Base-by-base conservation (phyloP, 2,329 filamentous ascomycete genomes). In the Epichloe bromicola region DNA sequence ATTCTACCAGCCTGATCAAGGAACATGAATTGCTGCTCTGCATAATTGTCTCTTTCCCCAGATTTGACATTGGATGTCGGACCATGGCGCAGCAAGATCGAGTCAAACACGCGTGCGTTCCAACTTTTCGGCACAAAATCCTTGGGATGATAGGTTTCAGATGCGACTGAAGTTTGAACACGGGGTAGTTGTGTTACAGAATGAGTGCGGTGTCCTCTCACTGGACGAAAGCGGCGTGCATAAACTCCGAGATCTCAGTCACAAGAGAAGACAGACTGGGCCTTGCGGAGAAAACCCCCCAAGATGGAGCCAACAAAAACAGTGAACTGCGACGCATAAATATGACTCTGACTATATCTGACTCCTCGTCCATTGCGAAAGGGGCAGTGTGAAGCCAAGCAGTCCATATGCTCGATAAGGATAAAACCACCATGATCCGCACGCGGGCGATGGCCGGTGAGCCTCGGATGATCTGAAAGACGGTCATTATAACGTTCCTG, bases 101-200 rank as follows among this genome's bases (percentile, higher is more conserved):
- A 37, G 30, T 14, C 8, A 14, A 19, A n/a, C 5, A 45, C 15
- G 23, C 11, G 23, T 5, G 5, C 17, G 15, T 19, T 12, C 14
- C 14, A 33, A 17, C 5, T n/a, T 8, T 7, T 10, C 3, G 42
- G 14, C n/a, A 34, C 10, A 4, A 8, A 7, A n/a, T 17, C 26
- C n/a, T 30, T 44, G 14, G 42, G 42, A 30, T 12, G 42, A 51
- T 12, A 14, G 43, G 49, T 51, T 47, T 51, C 49, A 51, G 49
- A 47, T 38, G 14, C 10, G 7, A 4, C 23, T 14, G 5, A 10
- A 38, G 44, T 30, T 36, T 30, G 30, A 30, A 30, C 8, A 30
- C 30, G 10, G 14, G 17, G 12, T 51, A 47, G 37, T 33, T 23
- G 8, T 37, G 49, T 51, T 51, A 51, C 49, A 51, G 44, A 42